phyloP scores from a whole-genome alignment of 768 basidiomycete species.

The Dentipellis sp. region DNA sequence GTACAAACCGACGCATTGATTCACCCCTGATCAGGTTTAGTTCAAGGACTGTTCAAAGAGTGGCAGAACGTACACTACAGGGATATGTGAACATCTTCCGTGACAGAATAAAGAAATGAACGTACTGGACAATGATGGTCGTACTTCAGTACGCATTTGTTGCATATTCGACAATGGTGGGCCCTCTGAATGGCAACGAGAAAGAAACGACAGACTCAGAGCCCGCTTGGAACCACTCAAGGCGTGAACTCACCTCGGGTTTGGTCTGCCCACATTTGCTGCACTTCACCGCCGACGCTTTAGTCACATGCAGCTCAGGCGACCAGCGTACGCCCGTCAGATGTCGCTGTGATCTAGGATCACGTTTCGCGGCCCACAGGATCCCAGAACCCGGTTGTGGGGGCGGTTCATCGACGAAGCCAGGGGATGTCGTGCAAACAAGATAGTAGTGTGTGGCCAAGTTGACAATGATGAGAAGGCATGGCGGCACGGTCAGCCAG shows the following conservation, averaged over 20 bases:
- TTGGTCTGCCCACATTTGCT: slow-evolving; percentile 10
- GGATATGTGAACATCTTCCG: background rate
- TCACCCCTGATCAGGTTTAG: slow-evolving; percentile 60
- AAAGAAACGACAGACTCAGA: background rate
- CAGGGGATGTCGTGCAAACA: slow-evolving; percentile 72
- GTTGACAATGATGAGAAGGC: slow-evolving; percentile 70
- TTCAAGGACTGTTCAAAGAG: background rate
- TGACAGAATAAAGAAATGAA: slow-evolving; percentile 15
- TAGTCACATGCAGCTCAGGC: slow-evolving; percentile 38
- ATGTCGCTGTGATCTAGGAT: slow-evolving; percentile 17
- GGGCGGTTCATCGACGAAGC: slow-evolving; percentile 60
- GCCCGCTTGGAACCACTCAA: background rate
- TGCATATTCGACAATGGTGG: slow-evolving; percentile 90
- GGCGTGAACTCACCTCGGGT: slow-evolving; percentile 7
- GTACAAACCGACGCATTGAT: slow-evolving; percentile 92
- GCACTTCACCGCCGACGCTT: slow-evolving; percentile 24
- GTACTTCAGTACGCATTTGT: slow-evolving; percentile 81
- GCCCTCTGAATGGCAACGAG: slow-evolving; percentile 48
- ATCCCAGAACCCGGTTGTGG: slow-evolving; percentile 29
- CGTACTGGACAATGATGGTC: slow-evolving; percentile 88
- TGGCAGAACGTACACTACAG: slow-evolving; percentile 6
- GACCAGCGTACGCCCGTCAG: slow-evolving; percentile 43
- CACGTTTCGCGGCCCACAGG: slow-evolving; percentile 48
- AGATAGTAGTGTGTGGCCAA: slow-evolving; percentile 79
- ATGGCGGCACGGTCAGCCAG: slow-evolving; percentile 54